phyloP scores from a whole-genome alignment of 169 alveolate species.

The Plasmodium malariae region DNA sequence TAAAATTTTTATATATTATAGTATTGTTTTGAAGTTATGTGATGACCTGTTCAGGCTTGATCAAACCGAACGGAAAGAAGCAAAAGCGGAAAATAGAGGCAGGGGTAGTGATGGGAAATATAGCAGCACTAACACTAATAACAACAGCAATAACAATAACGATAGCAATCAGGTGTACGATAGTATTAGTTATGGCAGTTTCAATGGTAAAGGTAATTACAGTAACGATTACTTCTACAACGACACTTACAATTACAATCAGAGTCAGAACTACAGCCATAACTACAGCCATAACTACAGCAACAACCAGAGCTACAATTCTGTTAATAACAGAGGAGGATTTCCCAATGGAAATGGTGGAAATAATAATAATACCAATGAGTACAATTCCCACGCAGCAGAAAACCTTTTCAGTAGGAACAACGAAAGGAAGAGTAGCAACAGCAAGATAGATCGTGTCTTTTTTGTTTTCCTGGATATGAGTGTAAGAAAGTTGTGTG shows the following conservation, averaged over 20 bases:
- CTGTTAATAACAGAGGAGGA: no score
- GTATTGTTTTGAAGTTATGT: slow-evolving; percentile 62
- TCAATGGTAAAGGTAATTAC: no score
- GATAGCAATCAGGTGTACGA: background rate
- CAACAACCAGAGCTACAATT: no score
- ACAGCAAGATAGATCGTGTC: slow-evolving; percentile 20
- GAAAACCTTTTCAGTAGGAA: background rate
- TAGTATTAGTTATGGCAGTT: background rate
- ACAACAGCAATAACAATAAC: background rate
- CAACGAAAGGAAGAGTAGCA: background rate
- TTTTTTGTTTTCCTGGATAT: slow-evolving; percentile 71
- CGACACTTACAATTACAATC: background rate
- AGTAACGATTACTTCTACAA: background rate
- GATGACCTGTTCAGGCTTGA: slow-evolving; percentile 53
- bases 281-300: background rate
- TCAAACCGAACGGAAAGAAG: background rate
- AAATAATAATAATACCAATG: background rate
- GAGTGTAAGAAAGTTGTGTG: slow-evolving; percentile 72
- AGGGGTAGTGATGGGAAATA: background rate
- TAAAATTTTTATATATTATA: slow-evolving; percentile 71
- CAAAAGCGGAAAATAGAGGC: background rate
- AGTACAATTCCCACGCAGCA: background rate
- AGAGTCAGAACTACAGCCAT: background rate
- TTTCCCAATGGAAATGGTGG: no score
- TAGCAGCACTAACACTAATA: background rate